phyloP scores from a whole-genome alignment of 2,329 filamentous ascomycete species.

The Ophiostoma ulmi region DNA sequence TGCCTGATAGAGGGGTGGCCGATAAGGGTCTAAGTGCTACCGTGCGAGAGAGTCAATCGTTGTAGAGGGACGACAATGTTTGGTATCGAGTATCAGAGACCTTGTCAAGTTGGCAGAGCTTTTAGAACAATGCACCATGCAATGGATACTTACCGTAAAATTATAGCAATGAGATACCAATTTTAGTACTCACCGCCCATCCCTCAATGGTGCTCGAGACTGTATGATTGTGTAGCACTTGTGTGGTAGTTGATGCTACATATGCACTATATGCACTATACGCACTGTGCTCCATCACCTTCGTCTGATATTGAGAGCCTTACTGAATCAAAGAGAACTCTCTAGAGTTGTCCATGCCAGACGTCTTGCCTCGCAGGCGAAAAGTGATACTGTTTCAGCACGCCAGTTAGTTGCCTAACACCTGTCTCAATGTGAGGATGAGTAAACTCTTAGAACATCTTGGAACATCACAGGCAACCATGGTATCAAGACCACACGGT shows the following conservation, averaged over 20 bases:
- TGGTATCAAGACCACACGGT: not conserved
- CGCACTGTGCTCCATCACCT: not conserved
- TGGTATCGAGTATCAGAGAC: too few species aligned
- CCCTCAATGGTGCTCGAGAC: too few species aligned
- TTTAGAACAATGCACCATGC: too few species aligned
- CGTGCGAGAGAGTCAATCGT: not conserved
- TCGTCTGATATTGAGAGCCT: too few species aligned
- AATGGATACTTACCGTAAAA: too few species aligned
- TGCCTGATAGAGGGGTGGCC: slow-evolving; percentile 21
- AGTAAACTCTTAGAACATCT: not conserved
- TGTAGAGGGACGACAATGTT: too few species aligned
- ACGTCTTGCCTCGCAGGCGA: not conserved
- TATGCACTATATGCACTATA: not conserved
- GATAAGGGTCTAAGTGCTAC: slow-evolving; percentile 22
- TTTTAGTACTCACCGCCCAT: too few species aligned
- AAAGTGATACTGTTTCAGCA: not conserved
- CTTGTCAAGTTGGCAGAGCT: too few species aligned
- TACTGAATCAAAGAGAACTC: not conserved
- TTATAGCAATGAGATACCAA: too few species aligned
- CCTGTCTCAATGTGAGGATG: not conserved
- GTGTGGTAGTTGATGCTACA: too few species aligned
- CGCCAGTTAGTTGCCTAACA: not conserved
- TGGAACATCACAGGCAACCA: too few species aligned
- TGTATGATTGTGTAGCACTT: too few species aligned
- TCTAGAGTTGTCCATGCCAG: not conserved